Base-by-base conservation (phyloP, 2,329 filamentous ascomycete species). In the Mariannaea elegans region DNA sequence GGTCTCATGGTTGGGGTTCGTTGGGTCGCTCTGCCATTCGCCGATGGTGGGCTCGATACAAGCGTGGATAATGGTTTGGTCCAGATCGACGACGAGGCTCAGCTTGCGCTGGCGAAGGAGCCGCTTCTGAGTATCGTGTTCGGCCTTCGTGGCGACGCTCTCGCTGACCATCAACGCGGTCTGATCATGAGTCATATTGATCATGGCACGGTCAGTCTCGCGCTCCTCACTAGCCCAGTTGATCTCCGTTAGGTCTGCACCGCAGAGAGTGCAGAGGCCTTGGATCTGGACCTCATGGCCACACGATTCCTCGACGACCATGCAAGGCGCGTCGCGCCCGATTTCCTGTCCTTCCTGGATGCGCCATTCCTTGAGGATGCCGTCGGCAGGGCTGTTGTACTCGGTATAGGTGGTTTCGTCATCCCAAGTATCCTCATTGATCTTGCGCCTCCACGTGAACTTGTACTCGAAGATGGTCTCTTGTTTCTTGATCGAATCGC, bases 31-130 rank as follows among this genome's bases (percentile, higher is more conserved):
- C 81, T 97, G 92, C 95, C 95, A 99, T 75, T 99, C 94, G 64
- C 90, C 93, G 54, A 99, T 90, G 0, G 95, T 99, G 7, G 94
- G 94, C 69, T 99, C 95, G 71, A 98, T 96, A 63, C 93, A 97
- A 23, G 95, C 95, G 76, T 99, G 95, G 67, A 99, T 99, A 71
- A 99, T 95, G 57, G 95, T 99, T 80, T 98, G 94, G 75, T 99
- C 95, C 54, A 99, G 83, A 82, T 99, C 95, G 68, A 99, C 95
- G 23, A 99, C 95, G 42, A 99, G 84, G 44, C 92, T 97, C 42
- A 99, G 84, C 79, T 97, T 97, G 67, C 90, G 87, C 62, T 90
- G 87, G 59, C 88, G 84, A 41, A 99, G 81, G 39, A 99, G 82
- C 18, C 94, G 89, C 61, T 88, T 86, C 80, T 97, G 97, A 13